Percentiles rank a stretch among this genome's conserved stretches.
Evolutionary conservation across 1,139 yeast species (phyloP).

Genomic region (Magnusiomyces tetraspermus): DNA sequence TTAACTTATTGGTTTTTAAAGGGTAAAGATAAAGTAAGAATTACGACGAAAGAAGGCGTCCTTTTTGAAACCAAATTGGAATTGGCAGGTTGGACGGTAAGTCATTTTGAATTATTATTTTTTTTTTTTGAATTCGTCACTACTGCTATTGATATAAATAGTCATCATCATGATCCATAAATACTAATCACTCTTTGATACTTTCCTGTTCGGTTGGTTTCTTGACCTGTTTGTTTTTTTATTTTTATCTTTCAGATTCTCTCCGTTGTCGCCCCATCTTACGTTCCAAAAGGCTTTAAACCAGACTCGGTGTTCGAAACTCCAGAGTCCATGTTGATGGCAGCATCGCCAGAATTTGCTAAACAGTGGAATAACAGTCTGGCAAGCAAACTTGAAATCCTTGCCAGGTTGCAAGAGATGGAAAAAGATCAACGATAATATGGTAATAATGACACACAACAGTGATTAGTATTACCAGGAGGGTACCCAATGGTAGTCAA

Average conservation of each 20-base stretch:
- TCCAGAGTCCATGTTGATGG: slow-evolving; percentile 3
- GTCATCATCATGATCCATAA: not conserved
- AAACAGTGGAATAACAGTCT: not conserved
- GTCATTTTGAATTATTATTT: not conserved
- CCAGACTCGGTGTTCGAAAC: not conserved
- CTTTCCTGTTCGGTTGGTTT: not conserved
- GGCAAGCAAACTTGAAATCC: not conserved
- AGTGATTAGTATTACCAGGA: too few species aligned
- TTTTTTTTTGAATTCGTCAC: not conserved
- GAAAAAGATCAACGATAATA: too few species aligned
- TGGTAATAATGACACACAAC: too few species aligned
- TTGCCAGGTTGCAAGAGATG: not conserved
- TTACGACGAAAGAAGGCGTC: not conserved
- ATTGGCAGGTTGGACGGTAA: not conserved
- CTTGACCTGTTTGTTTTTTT: not conserved
- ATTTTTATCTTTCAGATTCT: not conserved
- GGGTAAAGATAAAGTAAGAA: not conserved
- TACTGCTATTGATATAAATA: too few species aligned
- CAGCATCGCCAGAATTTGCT: not conserved
- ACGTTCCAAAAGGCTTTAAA: not conserved
- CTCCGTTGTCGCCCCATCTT: not conserved
- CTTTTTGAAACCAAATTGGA: not conserved
- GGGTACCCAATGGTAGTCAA: too few species aligned
- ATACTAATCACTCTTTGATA: not conserved
- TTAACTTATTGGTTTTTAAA: too few species aligned